Base-by-base conservation (phyloP, 2,329 filamentous ascomycete species). In the Trichoderma sp. region DNA sequence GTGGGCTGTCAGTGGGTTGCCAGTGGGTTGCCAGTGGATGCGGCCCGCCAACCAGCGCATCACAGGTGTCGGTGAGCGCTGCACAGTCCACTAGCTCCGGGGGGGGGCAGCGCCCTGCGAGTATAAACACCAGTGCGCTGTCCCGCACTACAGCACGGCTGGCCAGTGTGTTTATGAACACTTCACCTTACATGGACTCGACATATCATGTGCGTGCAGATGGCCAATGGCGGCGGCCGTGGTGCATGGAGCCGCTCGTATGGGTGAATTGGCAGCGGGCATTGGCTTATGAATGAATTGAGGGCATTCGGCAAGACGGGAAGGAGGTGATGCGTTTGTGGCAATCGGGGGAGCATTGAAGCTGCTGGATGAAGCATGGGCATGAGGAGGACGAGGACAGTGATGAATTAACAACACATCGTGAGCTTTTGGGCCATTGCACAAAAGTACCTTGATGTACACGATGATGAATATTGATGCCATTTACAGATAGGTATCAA, bases 11-110 rank as follows among this genome's bases (percentile, higher is more conserved):
- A 48, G 42, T 48, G 42, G 32, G 29, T 37, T 56, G 58, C 1
- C 42, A 48, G 58, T 48, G 61, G 45, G 42, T n/a, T 56, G 39
- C 12, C 50, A 56, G 61, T 56, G 52, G 50, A 53, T 42, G 64
- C 34, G 65, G 50, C 65, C 65, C 65, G 56, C 67, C 61, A 68
- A 66, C 61, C 67, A 68, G 65, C 56, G 65, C 45, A 63, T 61
- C 56, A 58, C 65, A 67, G 65, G 65, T 68, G 67, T 68, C 67
- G 67, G 67, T 68, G 67, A 68, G 54, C 58, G 50, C 42, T 68
- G 66, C 57, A 64, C 19, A 60, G 64, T n/a, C 45, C 63, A 57
- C 63, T 65, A 56, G 52, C 52, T 56, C 63, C 52, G 63, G 63
- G 63, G 61, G 48, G 13, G 35, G 22, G n/a, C 27, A 34, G 25